Evolutionary conservation across 2,329 filamentous ascomycete genomes (phyloP).

Genomic region (Aspergillus eucalypticola): DNA sequence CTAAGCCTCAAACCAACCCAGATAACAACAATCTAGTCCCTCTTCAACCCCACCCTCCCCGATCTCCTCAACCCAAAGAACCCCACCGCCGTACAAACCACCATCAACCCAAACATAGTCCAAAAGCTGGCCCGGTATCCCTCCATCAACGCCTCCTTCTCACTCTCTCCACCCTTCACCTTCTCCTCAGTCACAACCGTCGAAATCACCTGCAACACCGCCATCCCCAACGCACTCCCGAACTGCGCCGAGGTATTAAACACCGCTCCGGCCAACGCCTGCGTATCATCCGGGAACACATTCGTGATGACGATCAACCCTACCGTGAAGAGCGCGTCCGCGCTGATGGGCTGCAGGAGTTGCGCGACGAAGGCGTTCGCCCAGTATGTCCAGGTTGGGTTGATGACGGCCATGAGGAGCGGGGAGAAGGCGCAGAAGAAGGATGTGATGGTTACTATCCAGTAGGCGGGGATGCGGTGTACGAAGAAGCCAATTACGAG

Average conservation of each 20-base stretch:
- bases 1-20: not conserved
- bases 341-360: constrained; percentile 24
- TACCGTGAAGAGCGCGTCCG: not conserved
- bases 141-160: constrained; percentile 46
- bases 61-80: constrained; percentile 48
- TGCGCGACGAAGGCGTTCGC: constrained; percentile 45
- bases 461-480: constrained; percentile 43
- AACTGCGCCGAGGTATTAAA: too few species aligned
- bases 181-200: too few species aligned
- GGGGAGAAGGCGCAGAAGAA: constrained; percentile 50
- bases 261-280: too few species aligned
- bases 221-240: too few species aligned
- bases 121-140: constrained; percentile 58
- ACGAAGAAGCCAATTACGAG: constrained; percentile 50
- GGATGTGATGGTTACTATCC: constrained; percentile 45
- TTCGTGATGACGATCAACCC: too few species aligned
- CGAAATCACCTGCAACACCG: too few species aligned
- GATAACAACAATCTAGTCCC: constrained; percentile 16
- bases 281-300: too few species aligned
- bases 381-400: constrained; percentile 56
- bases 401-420: constrained; percentile 57
- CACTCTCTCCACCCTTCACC: not conserved
- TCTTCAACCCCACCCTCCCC: constrained; percentile 54
- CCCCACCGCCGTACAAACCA: constrained; percentile 43
- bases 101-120: constrained; percentile 52